Percentiles rank a stretch among this genome's conserved stretches.
Conservation (phyloP, 495 filamentous ascomycete species). For the Neurospora africana region DNA sequence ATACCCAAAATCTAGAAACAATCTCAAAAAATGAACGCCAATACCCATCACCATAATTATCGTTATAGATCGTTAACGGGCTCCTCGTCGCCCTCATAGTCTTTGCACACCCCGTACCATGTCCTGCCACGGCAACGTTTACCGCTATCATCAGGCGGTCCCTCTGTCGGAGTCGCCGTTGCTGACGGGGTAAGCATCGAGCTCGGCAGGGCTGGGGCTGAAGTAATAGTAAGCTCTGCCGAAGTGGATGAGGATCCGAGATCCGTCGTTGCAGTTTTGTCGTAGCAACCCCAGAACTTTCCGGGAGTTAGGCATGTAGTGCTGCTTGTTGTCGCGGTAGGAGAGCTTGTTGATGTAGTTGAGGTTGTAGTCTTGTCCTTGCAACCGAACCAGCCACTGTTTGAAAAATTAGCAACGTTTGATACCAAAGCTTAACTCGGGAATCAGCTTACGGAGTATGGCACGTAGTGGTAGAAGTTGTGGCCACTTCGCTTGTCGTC, state of each 20-base stretch:
- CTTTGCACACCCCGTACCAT: conserved; percentile 35
- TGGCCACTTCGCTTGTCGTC: conserved; percentile 34
- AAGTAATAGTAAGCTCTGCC: conserved; percentile 18
- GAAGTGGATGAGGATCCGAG: conserved; percentile 15
- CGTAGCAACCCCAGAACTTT: conserved; percentile 47
- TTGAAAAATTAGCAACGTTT: conserved; percentile 47
- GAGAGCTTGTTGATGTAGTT: conserved; percentile 23
- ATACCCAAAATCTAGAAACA: background rate
- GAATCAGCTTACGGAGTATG: conserved; percentile 34
- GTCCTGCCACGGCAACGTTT: conserved; percentile 23
- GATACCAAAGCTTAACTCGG: conserved; percentile 22
- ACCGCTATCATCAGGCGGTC: background rate
- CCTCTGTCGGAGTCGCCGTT: conserved; percentile 5
- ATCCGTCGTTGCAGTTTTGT: conserved; percentile 30
- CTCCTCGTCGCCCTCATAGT: conserved; percentile 18
- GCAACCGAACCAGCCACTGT: conserved; percentile 59
- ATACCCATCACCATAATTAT: background rate
- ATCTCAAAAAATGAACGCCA: background rate
- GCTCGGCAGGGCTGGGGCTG: conserved; percentile 17
- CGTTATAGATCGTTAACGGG: background rate
- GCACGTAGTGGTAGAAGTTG: conserved; percentile 45
- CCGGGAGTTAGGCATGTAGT: conserved; percentile 45
- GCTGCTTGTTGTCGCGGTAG: conserved; percentile 18
- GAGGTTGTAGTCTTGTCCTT: conserved; percentile 35
- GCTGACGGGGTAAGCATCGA: conserved; percentile 11